Conservation (phyloP, 2,329 filamentous ascomycete species). For the Diaporthe velutina region DNA sequence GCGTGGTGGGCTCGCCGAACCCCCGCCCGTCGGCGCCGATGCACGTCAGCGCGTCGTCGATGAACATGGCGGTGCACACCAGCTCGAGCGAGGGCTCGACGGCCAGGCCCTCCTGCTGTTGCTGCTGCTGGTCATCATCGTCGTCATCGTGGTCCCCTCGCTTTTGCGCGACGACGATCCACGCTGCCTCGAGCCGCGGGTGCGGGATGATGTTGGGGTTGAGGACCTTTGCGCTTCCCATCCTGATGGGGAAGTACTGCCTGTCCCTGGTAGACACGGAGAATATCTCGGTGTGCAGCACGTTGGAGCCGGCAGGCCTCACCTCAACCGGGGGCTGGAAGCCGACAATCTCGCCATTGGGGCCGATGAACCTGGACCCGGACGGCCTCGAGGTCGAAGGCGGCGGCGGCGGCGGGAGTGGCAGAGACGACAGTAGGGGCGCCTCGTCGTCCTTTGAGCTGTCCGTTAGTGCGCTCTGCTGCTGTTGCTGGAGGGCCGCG, state of each 20-base stretch:
- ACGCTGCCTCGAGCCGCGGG: constrained; percentile 59
- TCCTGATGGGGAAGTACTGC: constrained; percentile 64
- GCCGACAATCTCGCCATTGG: constrained; percentile 26
- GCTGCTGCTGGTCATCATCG: constrained; percentile 37
- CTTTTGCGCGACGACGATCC: constrained; percentile 64
- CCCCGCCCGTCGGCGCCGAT: constrained; percentile 40
- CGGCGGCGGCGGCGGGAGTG: too few species aligned
- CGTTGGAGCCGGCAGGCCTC: constrained; percentile 26
- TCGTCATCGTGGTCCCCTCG: constrained; percentile 42
- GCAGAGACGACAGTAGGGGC: neutral
- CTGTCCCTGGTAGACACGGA: constrained; percentile 60
- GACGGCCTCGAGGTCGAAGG: neutral
- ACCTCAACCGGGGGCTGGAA: constrained; percentile 23
- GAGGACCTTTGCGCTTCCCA: constrained; percentile 55
- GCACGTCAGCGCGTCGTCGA: constrained; percentile 57
- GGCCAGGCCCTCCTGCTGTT: constrained; percentile 38
- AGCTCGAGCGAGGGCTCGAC: constrained; percentile 55
- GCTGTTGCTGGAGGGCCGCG: neutral
- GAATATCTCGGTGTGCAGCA: constrained; percentile 55
- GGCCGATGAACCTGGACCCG: constrained; percentile 16
- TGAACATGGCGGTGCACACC: constrained; percentile 64
- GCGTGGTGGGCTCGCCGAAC: constrained; percentile 49
- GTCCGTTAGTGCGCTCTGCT: constrained; percentile 10
- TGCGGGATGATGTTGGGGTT: constrained; percentile 73
- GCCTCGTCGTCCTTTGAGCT: neutral